Evolutionary conservation across 108 stramenopile species (phyloP).

Genomic region (Stephanodiscus triporus): DNA sequence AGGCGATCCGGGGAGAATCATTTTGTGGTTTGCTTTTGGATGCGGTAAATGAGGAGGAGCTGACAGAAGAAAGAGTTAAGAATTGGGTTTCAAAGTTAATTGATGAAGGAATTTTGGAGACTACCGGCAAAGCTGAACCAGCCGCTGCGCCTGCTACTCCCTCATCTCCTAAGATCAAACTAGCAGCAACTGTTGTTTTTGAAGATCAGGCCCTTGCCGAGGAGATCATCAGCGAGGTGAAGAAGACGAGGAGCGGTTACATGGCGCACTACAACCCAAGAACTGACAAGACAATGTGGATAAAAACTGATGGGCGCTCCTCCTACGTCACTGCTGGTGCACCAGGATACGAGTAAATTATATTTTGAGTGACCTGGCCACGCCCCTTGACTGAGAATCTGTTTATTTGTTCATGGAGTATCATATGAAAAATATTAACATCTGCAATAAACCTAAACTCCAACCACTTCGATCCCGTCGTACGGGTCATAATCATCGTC

Average conservation of each 20-base stretch:
- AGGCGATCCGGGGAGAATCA: conserved; percentile 80
- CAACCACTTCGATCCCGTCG: background rate
- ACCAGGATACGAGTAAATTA: conserved; percentile 19
- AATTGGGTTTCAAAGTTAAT: conserved; percentile 81
- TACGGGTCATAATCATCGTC: conserved; percentile 7
- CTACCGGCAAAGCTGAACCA: conserved; percentile 25
- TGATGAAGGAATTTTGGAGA: conserved; percentile 74
- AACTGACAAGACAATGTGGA: conserved; percentile 81
- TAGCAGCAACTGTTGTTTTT: conserved; percentile 10
- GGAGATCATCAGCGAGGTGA: conserved; percentile 20
- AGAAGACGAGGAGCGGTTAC: conserved; percentile 47
- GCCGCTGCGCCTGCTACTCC: conserved; percentile 2
- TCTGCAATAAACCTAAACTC: background rate
- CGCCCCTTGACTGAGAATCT: background rate
- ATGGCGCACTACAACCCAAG: conserved; percentile 66
- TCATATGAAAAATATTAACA: background rate
- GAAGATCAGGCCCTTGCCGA: conserved; percentile 48
- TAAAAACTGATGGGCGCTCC: conserved; percentile 54
- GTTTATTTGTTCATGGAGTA: too few species aligned
- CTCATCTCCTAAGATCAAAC: conserved; percentile 18
- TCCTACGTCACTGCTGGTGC: conserved; percentile 42
- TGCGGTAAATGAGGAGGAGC: conserved; percentile 86
- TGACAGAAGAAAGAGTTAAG: conserved; percentile 68
- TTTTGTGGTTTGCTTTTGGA: conserved; percentile 87
- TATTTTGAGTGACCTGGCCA: background rate